Evolutionary conservation across 352 stramenopile species (phyloP), one percentile per base, ranked within the genome.

Genomic region (Phytophthora ramorum): DNA sequence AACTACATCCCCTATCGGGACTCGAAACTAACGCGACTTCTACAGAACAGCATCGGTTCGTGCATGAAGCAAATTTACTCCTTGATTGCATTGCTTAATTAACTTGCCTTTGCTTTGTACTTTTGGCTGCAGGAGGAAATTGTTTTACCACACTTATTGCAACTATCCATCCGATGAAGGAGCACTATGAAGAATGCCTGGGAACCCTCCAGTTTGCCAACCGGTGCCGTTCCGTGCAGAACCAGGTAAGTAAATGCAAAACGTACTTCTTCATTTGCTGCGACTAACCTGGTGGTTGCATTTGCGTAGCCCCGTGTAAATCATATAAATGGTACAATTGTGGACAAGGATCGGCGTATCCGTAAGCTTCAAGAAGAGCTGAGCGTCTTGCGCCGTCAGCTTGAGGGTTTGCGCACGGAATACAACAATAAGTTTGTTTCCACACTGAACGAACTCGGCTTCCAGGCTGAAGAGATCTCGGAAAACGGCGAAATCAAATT

Each of bases 151-250:
- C 83, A 14, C 68, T 97, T 4, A 86, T 96, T 43, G 86, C 88
- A 30, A 96, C 89, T 10, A 96, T 96, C 50, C 86, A 96, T 32
- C 90, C 90, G 28, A 93, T 92, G 84, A 92, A 83, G 48, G 83
- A 94, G 47, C 89, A 97, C 69, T 96, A 96, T 43, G 90, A 97
- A 66, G 90, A 97, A 46, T 97, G 90, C 63, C 77, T 98, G 4
- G 91, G 86, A 43, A 97, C 92, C 5, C 75, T 97, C 2, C 90
- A 98, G 66, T 97, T 98, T 65, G 92, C 92, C 4, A 97, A 98
- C 49, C 84, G 90, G 22, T 97, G 89, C 58, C 87, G 92, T 63
- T 96, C 89, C 1, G 92, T 97, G 34, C 85, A 96, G 43, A 97
- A 98, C 55, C 85, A 97, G 43, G 81, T 85, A 66, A 41, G 47